Percentiles rank a stretch among this genome's conserved stretches.
These are phyloP conservation scores for Phialophora chinensis DNA, from an alignment of 2,329 filamentous ascomycete species.

Conservation along the genomic window DNA sequence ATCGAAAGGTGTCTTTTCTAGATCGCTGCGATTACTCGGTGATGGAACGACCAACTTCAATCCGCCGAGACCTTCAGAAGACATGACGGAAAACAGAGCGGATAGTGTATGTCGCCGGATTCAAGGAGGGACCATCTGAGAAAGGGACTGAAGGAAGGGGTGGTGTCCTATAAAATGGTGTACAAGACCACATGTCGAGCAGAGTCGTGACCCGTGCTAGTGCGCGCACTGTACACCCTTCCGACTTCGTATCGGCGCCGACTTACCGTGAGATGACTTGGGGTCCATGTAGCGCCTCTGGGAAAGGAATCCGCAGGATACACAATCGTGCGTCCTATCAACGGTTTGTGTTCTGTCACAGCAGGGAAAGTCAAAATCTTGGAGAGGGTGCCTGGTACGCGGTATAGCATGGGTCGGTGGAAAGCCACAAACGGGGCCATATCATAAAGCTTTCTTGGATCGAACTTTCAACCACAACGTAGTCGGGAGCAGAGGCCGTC, in stretches of 20 bases:
- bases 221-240: background rate
- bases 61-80: conserved; percentile 1
- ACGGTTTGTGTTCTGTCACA: background rate
- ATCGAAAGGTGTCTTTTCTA: background rate
- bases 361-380: background rate
- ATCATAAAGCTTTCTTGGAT: background rate
- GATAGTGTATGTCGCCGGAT: background rate
- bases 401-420: background rate
- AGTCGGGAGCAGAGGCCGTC: background rate
- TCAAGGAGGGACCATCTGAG: conserved; percentile 1
- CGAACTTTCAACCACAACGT: background rate
- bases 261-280: conserved; percentile 23
- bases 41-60: conserved; percentile 23
- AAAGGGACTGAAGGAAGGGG: conserved; percentile 1
- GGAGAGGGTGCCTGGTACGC: background rate
- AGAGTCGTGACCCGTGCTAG: conserved; percentile 8
- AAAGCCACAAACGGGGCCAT: background rate
- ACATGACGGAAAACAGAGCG: conserved; percentile 7
- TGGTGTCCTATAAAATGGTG: conserved; percentile 16
- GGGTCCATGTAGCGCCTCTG: conserved; percentile 2
- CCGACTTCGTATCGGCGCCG: conserved; percentile 20
- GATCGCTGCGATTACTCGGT: background rate
- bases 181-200: conserved; percentile 22
- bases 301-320: background rate
- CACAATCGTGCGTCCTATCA: background rate